Conservation (phyloP, 768 basidiomycete genomes). For the Leccinum boreale region DNA sequence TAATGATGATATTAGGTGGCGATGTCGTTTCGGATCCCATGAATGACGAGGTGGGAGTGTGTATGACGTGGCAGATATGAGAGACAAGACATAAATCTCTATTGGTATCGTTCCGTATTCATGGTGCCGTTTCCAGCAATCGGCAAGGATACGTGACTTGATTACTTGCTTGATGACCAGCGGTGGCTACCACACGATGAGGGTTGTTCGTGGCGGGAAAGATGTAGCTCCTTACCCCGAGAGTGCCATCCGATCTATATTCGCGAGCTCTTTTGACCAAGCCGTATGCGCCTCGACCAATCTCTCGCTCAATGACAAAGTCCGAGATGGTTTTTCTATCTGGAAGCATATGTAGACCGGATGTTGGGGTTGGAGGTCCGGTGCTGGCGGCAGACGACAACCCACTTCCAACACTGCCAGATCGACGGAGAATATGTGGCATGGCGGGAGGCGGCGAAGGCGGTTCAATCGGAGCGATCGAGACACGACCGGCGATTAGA, state of each 20-base stretch:
- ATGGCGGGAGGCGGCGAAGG: conserved; percentile 60
- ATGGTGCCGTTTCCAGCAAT: conserved; percentile 99
- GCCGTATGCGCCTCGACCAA: conserved; percentile 94
- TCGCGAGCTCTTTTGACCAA: conserved; percentile 89
- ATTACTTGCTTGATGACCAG: conserved; percentile 97
- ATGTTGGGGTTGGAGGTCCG: conserved; percentile 59
- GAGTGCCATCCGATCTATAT: conserved; percentile 64
- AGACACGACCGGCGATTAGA: conserved; percentile 77
- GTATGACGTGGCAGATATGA: conserved; percentile 79
- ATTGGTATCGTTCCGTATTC: conserved; percentile 95
- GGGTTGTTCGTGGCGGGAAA: conserved; percentile 3
- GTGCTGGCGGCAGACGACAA: conserved; percentile 60
- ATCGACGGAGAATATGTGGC: conserved; percentile 62
- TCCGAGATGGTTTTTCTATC: conserved; percentile 79
- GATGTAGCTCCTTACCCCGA: conserved; percentile 65
- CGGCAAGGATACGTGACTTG: conserved; percentile 96
- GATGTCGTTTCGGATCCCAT: conserved; percentile 71
- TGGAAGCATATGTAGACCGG: conserved; percentile 23
- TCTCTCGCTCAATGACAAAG: conserved; percentile 82
- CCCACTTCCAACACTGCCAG: conserved; percentile 59
- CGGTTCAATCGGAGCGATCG: conserved; percentile 72
- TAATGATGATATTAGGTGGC: conserved; percentile 17
- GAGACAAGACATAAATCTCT: conserved; percentile 94
- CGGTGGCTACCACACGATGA: conserved; percentile 54
- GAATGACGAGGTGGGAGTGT: conserved; percentile 74